Evolutionary conservation across 768 basidiomycete species (phyloP).

Genomic region (Strobilomyces echinocephalus): DNA sequence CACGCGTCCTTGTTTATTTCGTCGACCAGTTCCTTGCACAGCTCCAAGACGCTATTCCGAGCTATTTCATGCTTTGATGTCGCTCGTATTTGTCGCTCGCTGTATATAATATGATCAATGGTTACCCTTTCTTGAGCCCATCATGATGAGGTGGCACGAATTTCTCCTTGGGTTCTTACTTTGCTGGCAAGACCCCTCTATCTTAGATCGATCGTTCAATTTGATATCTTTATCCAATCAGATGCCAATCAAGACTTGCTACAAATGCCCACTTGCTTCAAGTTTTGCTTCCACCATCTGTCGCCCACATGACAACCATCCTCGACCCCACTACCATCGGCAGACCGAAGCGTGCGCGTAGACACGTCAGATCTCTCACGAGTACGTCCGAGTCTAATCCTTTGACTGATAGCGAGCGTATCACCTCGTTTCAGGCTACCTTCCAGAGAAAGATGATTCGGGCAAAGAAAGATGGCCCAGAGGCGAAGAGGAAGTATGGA

Average conservation of each 20-base stretch:
- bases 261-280: not conserved
- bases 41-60: conserved; percentile 9
- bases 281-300: not conserved
- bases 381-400: conserved; percentile 33
- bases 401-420: not conserved
- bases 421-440: conserved; percentile 50
- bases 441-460: conserved; percentile 68
- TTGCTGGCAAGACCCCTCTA: not conserved
- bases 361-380: conserved; percentile 67
- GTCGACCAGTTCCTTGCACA: not conserved
- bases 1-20: not conserved
- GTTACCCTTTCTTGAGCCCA: not conserved
- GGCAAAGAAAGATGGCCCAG: conserved; percentile 85
- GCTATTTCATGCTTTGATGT: conserved; percentile 15
- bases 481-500: conserved; percentile 76
- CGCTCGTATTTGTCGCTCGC: not conserved
- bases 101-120: not conserved
- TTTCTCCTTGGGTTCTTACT: not conserved
- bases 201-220: not conserved
- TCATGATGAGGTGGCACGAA: not conserved
- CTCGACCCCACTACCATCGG: conserved; percentile 65
- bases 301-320: conserved; percentile 51
- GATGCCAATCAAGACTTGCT: not conserved
- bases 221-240: not conserved
- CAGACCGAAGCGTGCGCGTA: conserved; percentile 46